Evolutionary conservation across 2,329 filamentous ascomycete species (phyloP), one percentile per base, ranked within the genome.

Genomic region (Pochonia chlamydosporia): DNA sequence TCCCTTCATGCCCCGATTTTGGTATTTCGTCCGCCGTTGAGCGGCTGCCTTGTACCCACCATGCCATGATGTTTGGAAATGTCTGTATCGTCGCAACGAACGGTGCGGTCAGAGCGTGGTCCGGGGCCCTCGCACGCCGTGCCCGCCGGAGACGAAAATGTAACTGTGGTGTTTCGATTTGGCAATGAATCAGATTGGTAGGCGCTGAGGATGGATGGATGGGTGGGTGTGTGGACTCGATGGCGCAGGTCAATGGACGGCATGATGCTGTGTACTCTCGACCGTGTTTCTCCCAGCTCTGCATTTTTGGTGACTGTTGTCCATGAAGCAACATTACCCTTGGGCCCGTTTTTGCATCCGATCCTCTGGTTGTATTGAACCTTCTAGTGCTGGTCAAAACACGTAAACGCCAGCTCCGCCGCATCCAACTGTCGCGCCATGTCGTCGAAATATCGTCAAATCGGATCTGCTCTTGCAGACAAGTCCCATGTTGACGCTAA

Each of bases 71-170:
- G 18, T 39, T 39, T 39, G 35, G 23, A 10, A 39, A 23, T 36
- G 18, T n/a, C n/a, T n/a, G n/a, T n/a, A n/a, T n/a, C n/a, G n/a
- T n/a, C n/a, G n/a, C 18, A 11, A 39, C 5, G 18, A 20, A 10
- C n/a, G 20, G 16, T 30, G 43, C 43, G 43, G 43, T 40, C 43
- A 39, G 24, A 45, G 31, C 33, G 23, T 23, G 30, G 35, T 35
- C 23, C 43, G 35, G 43, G 33, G 24, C 40, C 43, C 43, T 45
- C 43, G 43, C 43, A 45, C 35, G 33, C 25, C 43, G 43, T 39
- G 43, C 43, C n/a, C 18, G 25, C 21, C 28, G 11, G 8, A 26
- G 5, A 18, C 8, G 21, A 45, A 40, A 25, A 31, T 10, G 8
- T 21, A 30, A n/a, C n/a, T 44, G 33, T 37, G 43, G 23, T 39